These are phyloP conservation scores for Oryza glaberrima DNA, from an alignment of 176 grass and related monocot species.

Conservation along the genomic window DNA sequence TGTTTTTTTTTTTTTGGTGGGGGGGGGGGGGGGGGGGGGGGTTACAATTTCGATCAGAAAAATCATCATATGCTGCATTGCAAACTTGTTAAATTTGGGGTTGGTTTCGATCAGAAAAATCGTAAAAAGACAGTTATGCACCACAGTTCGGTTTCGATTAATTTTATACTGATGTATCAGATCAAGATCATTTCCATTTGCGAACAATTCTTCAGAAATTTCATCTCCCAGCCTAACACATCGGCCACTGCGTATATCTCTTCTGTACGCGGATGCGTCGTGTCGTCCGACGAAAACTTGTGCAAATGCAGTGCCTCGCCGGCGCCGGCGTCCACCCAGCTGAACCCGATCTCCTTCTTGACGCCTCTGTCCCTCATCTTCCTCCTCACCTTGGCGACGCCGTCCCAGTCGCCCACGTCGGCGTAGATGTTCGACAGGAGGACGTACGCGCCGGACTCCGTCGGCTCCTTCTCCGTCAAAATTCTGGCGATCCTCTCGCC, in stretches of 20 bases:
- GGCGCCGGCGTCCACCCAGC: slow-evolving; percentile 69
- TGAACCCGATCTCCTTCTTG: slow-evolving; percentile 84
- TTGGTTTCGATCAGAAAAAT: neutral
- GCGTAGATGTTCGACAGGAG: slow-evolving; percentile 89
- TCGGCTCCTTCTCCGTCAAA: slow-evolving; percentile 49
- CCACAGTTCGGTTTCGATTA: neutral
- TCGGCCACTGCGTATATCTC: slow-evolving; percentile 68
- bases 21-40: no score
- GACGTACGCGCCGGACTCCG: slow-evolving; percentile 74
- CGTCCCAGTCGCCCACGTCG: slow-evolving; percentile 66
- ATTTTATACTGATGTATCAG: neutral
- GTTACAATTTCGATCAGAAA: neutral
- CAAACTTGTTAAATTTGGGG: no score
- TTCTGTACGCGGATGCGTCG: slow-evolving; percentile 53
- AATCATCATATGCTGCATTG: no score
- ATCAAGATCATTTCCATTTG: slow-evolving; percentile 40
- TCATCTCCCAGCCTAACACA: slow-evolving; percentile 66
- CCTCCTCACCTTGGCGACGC: slow-evolving; percentile 67
- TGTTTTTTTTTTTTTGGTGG: no score
- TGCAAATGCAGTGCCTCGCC: slow-evolving; percentile 46
- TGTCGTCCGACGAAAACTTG: slow-evolving; percentile 81
- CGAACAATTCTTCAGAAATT: slow-evolving; percentile 42
- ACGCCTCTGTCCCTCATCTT: slow-evolving; percentile 70
- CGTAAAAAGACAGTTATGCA: no score
- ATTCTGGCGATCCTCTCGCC: slow-evolving; percentile 57